These are phyloP conservation scores for Tricholoma furcatifolium DNA, from an alignment of 768 basidiomycete genomes.

Conservation along the genomic window DNA sequence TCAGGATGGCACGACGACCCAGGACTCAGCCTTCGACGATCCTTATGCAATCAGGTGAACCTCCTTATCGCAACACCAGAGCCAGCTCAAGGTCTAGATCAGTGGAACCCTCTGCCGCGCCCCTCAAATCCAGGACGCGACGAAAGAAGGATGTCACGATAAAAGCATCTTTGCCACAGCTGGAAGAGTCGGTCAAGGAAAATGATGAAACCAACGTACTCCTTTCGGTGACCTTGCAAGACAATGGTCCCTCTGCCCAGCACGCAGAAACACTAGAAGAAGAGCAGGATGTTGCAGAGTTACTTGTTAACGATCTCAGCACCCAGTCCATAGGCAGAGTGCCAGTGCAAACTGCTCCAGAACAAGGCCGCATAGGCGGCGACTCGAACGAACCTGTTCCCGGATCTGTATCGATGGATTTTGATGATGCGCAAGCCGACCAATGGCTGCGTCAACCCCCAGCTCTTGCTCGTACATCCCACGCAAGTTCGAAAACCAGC, in stretches of 20 bases:
- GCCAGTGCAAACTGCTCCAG: background rate
- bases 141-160: background rate
- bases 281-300: slow-evolving; percentile 24
- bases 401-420: slow-evolving; percentile 17
- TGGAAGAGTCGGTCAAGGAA: slow-evolving; percentile 11
- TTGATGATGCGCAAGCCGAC: slow-evolving; percentile 29
- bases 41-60: slow-evolving; percentile 4
- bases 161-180: background rate
- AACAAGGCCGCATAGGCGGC: background rate
- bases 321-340: background rate
- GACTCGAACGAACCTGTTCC: background rate
- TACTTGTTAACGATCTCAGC: slow-evolving; percentile 21
- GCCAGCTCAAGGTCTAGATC: slow-evolving; percentile 30
- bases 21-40: background rate
- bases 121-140: background rate
- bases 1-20: slow-evolving; percentile 6
- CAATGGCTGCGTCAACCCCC: slow-evolving; percentile 5
- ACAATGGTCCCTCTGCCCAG: background rate
- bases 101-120: slow-evolving; percentile 23
- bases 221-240: background rate
- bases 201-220: background rate
- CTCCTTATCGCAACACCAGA: slow-evolving; percentile 31
- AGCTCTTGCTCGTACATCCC: background rate
- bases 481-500: background rate
- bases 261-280: slow-evolving; percentile 15